phyloP scores from a whole-genome alignment of 1,284 basidiomycete genomes.

The Ustanciosporium gigantosporum region DNA sequence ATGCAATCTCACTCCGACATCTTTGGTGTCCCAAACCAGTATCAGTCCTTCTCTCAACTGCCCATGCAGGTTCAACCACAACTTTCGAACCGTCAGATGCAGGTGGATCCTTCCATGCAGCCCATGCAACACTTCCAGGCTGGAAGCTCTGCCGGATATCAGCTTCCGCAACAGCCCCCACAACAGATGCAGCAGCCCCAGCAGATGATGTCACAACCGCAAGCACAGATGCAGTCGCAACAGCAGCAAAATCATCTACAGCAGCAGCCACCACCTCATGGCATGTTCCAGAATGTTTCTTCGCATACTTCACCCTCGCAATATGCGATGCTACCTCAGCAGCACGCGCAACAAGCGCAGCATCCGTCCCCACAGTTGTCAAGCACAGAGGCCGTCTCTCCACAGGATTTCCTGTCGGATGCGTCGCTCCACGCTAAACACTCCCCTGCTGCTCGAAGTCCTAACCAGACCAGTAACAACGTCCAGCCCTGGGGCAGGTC shows the following conservation, averaged over 20 bases:
- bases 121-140: no score
- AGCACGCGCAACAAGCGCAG: no score
- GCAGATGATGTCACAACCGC: background rate
- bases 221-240: no score
- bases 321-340: no score
- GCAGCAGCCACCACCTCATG: background rate
- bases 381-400: no score
- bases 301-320: background rate
- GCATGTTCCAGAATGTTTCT: background rate
- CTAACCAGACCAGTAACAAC: background rate
- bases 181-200: slow-evolving; percentile 3
- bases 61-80: background rate
- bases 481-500: slow-evolving; percentile 7
- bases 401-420: background rate
- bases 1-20: slow-evolving; percentile 16
- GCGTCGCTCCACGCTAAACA: background rate
- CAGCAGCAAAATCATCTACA: background rate
- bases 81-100: slow-evolving; percentile 1
- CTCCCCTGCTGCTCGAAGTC: no score
- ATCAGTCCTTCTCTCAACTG: background rate
- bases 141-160: no score
- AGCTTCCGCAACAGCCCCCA: no score
- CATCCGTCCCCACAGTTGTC: no score
- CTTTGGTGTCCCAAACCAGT: slow-evolving; percentile 20
- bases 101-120: no score